Evolutionary conservation across 805 yeast species (phyloP), one percentile per base, ranked within the genome.

Genomic region (Candida arabinofermentans): DNA sequence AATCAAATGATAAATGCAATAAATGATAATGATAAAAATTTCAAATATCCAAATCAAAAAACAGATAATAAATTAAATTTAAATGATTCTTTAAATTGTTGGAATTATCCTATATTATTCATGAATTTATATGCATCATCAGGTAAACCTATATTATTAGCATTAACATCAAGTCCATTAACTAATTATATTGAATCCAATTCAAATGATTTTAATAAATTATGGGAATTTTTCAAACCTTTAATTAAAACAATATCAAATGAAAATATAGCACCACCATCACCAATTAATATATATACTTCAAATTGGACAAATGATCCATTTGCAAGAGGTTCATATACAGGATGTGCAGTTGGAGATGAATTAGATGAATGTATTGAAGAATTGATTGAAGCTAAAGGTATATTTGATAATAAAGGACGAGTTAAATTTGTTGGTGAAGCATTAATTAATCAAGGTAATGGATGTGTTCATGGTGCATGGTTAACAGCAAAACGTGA

Each of bases 391-490:
- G 59, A 67, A 29, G 68, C 72, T 1, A 61, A 61, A 13, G 78
- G 70, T 43, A 71, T 72, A 22, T 57, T 63, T 37, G 62, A 63
- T 27, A 66, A 65, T 18, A 48, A 50, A 31, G 65, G 65, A 10
- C 52, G 70, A 18, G 65, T 77, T 23, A 59, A 80, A 31, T 77
- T 77, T 61, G 81, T 79, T 1, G 82, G 83, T 5, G 83, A 77
- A 52, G 81, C 75, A 46, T 64, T 79, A 8, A 64, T 64, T 22
- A 59, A 62, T 37, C 75, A 71, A 34, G 82, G 81, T 6, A 70
- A 71, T 27, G 82, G 81, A 1, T 77, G 81, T 57, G 79, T 70
- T 3, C 81, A 77, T 53, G 83, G 81, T 3, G 83, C 83, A 0
- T 77, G 75, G 64, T 48, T 51, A 37, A 67, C 76, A 40, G 82